Conservation (phyloP, 164 flowering plant genomes). For the Berberis vulgaris region DNA sequence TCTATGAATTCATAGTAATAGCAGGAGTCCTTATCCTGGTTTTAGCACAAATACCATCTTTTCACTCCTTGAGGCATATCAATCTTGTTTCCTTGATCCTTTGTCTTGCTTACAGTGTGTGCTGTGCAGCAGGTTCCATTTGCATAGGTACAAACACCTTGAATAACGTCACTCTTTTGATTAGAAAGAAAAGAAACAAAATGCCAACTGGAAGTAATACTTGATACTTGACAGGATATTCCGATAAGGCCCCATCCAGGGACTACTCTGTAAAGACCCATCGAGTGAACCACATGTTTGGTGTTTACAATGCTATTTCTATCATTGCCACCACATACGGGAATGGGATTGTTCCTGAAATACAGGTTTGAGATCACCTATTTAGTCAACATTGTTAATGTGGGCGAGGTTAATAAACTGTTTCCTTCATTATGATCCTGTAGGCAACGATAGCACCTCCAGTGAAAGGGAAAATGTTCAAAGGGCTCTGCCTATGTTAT, state of each 20-base stretch:
- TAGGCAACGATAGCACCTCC: conserved; percentile 91
- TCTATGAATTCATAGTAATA: conserved; percentile 60
- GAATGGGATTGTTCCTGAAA: conserved; percentile 95
- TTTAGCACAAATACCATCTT: conserved; percentile 88
- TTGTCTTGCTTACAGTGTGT: conserved; percentile 66
- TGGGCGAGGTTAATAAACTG: not conserved
- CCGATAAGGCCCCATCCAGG: conserved; percentile 56
- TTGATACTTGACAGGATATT: conserved; percentile 31
- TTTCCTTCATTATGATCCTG: not conserved
- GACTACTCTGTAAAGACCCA: conserved; percentile 49
- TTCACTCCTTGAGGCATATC: conserved; percentile 86
- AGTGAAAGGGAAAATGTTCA: conserved; percentile 89
- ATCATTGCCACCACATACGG: conserved; percentile 91
- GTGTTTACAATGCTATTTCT: conserved; percentile 66
- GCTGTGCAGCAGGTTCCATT: conserved; percentile 67
- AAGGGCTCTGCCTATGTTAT: conserved; percentile 73
- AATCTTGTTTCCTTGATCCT: conserved; percentile 63
- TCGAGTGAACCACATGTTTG: conserved; percentile 33
- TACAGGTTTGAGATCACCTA: conserved; percentile 45
- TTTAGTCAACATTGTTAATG: too few species aligned
- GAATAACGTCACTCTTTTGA: not conserved
- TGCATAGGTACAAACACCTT: conserved; percentile 40
- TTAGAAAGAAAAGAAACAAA: too few species aligned
- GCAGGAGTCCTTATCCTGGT: conserved; percentile 65
- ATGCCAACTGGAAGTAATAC: too few species aligned